Percentiles rank a stretch among this genome's conserved stretches.
phyloP scores from a whole-genome alignment of 1,139 yeast species.

The Zygoascus sp. region DNA sequence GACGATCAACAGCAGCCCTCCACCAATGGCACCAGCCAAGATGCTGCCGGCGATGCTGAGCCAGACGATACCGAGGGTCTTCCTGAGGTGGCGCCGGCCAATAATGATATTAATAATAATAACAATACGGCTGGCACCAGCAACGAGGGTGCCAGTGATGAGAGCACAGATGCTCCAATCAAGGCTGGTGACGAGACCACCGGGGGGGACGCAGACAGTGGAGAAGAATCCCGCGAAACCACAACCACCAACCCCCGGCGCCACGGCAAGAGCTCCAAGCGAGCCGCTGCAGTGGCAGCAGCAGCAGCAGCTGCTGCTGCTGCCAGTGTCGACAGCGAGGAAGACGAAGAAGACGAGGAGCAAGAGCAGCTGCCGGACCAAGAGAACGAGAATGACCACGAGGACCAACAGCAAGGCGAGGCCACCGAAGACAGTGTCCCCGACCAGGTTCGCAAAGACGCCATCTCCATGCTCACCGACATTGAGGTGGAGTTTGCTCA shows the following conservation, averaged over 20 bases:
- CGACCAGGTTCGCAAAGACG: slow-evolving; percentile 46
- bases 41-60: slow-evolving; percentile 5
- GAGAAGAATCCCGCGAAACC: slow-evolving; percentile 7
- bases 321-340: not conserved
- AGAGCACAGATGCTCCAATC: not conserved
- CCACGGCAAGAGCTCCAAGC: too few species aligned
- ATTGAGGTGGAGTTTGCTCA: slow-evolving; percentile 85
- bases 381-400: slow-evolving; percentile 10
- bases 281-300: too few species aligned
- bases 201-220: slow-evolving; percentile 1
- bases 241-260: not conserved
- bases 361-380: not conserved
- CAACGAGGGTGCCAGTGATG: slow-evolving; percentile 9
- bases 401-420: slow-evolving; percentile 1
- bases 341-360: slow-evolving; percentile 11
- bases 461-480: slow-evolving; percentile 62
- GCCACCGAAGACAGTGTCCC: slow-evolving; percentile 11
- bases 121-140: not conserved
- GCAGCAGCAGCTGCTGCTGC: not conserved
- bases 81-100: not conserved
- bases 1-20: not conserved
- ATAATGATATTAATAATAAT: not conserved
- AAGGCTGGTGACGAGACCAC: not conserved
- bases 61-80: slow-evolving; percentile 4
- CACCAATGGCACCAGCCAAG: slow-evolving; percentile 7